Percentiles rank a stretch among this genome's conserved stretches.
Evolutionary conservation across 495 filamentous ascomycete genomes (phyloP).

Genomic region (Neurospora africana): DNA sequence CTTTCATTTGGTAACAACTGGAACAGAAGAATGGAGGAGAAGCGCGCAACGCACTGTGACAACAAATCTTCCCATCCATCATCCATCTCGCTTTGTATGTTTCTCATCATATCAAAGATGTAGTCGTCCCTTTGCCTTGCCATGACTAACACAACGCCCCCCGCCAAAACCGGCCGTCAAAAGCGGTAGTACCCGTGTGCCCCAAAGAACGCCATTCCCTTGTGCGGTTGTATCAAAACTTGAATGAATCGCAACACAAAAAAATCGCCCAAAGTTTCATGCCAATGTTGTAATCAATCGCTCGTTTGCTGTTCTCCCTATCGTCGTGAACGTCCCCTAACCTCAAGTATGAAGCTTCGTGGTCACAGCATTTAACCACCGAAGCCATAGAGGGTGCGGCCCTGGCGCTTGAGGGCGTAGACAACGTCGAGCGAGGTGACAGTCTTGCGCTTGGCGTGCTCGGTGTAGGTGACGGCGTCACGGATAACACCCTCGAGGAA

Average conservation of each 20-base stretch:
- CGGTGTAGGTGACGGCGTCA: slow-evolving; percentile 95
- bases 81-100: neutral
- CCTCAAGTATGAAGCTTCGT: neutral
- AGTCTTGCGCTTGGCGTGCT: slow-evolving; percentile 97
- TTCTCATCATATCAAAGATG: neutral
- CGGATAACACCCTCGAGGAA: slow-evolving; percentile 99
- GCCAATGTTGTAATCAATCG: neutral
- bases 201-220: neutral
- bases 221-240: neutral
- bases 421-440: slow-evolving; percentile 93
- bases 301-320: neutral
- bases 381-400: slow-evolving; percentile 95
- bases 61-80: neutral
- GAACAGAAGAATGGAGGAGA: neutral
- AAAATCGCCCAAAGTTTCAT: neutral
- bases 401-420: slow-evolving; percentile 91
- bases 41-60: neutral
- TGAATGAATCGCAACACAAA: neutral
- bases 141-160: neutral
- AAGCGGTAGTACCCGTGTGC: neutral
- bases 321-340: neutral
- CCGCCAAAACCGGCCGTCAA: neutral
- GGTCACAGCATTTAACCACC: slow-evolving; percentile 63
- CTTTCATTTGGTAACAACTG: neutral
- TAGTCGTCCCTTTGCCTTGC: neutral